Base-by-base conservation (phyloP, 179 eudicot genomes). In the Pouteria campechiana region DNA sequence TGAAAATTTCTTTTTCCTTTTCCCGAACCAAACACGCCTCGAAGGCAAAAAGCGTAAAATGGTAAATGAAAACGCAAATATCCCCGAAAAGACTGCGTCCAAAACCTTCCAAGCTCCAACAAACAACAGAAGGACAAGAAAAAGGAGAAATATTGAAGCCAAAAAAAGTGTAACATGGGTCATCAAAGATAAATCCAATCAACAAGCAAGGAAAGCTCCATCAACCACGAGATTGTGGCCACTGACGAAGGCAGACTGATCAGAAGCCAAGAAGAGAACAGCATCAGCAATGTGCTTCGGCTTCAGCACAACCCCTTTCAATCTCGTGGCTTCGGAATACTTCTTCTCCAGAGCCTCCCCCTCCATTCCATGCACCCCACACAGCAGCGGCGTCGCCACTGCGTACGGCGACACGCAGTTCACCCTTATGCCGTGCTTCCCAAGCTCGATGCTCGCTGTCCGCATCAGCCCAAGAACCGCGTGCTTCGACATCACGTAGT, bases 211-310 rank as follows among this genome's bases (percentile, higher is more conserved):
- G n/a, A n/a, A n/a, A n/a, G n/a, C 70, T 5, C 75, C 75, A 44
- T 69, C 75, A 1, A 69, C 52, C 4, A 36, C 38, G 40, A 69
- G 32, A 34, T 69, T 54, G 7, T 69, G 75, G 1, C 71, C 71
- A 8, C 59, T 59, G 19, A 69, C 37, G 17, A 59, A 64, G 3
- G 54, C 64, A 8, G 75, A 69, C 6, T 69, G 52, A 18, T 59
- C 67, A 0, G 64, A 64, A 2, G 60, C 67, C n/a, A 67, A 40
- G 41, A 67, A 67, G 37, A 56, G 4, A 10, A 28, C 68, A 6
- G 68, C 68, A 13, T 67, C 60, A 0, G 68, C 64, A 11, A 67
- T 34, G n/a, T 67, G 31, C 22, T 25, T 32, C 5, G 19, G 48
- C 19, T 48, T 56, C 27, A 67, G 30, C 5, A 20, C 56, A 3